A percentile compares a stretch with the other conserved stretches of the same genome.
Evolutionary conservation across 2,329 filamentous ascomycete genomes (phyloP).

Genomic region (Drechslerella stenobrocha): DNA sequence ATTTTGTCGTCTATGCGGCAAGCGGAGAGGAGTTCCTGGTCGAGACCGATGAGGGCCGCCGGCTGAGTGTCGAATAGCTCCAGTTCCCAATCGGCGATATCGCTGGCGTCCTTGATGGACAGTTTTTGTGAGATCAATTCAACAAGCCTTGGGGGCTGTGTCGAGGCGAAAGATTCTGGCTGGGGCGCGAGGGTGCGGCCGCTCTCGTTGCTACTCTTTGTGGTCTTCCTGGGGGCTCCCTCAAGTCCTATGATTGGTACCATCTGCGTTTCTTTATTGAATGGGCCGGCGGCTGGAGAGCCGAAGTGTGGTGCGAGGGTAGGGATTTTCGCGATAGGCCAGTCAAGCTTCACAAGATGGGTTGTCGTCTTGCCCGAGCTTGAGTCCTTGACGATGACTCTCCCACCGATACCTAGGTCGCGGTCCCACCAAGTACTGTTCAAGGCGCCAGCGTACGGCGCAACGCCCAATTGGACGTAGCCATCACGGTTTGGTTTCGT

Average conservation of each 20-base stretch:
- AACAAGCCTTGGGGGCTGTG: slow-evolving; percentile 83
- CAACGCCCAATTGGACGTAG: slow-evolving; percentile 85
- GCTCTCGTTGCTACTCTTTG: slow-evolving; percentile 45
- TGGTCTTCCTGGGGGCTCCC: slow-evolving; percentile 43
- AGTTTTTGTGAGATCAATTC: slow-evolving; percentile 78
- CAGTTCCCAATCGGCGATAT: slow-evolving; percentile 93
- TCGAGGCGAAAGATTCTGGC: slow-evolving; percentile 66
- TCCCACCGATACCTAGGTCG: slow-evolving; percentile 85
- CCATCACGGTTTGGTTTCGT: slow-evolving; percentile 81
- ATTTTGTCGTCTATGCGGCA: slow-evolving; percentile 97
- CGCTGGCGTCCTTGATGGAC: slow-evolving; percentile 69
- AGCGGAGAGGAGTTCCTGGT: slow-evolving; percentile 91
- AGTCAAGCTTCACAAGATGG: slow-evolving; percentile 85
- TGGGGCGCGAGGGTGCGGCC: slow-evolving; percentile 24
- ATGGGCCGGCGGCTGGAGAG: slow-evolving; percentile 65
- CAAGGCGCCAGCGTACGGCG: slow-evolving; percentile 85
- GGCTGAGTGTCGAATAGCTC: slow-evolving; percentile 92
- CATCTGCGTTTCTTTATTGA: slow-evolving; percentile 89
- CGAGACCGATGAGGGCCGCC: slow-evolving; percentile 77
- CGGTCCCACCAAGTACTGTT: slow-evolving; percentile 95
- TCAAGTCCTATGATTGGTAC: slow-evolving; percentile 92
- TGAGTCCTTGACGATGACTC: slow-evolving; percentile 78
- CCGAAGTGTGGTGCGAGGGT: slow-evolving; percentile 95
- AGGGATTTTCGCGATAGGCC: slow-evolving; percentile 88
- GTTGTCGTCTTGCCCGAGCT: slow-evolving; percentile 73